Conservation (phyloP, 257 asterid species). For the Solanum appendiculatum region DNA sequence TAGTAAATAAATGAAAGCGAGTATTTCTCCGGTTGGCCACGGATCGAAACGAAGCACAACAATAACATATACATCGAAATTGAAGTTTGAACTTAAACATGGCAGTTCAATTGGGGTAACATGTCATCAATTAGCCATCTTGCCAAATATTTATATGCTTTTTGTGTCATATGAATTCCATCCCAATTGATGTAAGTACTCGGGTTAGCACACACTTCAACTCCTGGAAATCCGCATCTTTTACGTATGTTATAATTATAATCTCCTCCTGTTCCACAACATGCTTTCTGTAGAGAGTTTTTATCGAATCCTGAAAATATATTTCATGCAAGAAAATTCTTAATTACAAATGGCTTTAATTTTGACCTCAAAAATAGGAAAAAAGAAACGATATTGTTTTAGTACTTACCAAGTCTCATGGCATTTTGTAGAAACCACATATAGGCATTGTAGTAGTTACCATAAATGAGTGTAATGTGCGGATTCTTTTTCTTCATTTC, state of each 20-base stretch:
- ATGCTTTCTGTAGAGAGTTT: neutral
- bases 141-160: neutral
- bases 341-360: too few relatives aligned
- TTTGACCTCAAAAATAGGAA: too few relatives aligned
- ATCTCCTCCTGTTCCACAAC: neutral
- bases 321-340: neutral
- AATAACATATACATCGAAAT: too few relatives aligned
- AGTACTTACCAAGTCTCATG: neutral
- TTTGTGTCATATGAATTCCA: neutral
- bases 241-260: neutral
- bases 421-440: neutral
- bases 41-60: too few relatives aligned
- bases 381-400: neutral
- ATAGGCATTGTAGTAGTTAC: constrained; percentile 6
- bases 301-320: neutral
- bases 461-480: neutral
- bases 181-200: neutral
- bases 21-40: too few relatives aligned
- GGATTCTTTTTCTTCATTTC: neutral
- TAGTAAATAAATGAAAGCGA: too few relatives aligned
- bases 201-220: neutral
- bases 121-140: neutral
- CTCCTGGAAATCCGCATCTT: neutral
- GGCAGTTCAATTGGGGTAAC: neutral
- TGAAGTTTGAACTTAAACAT: neutral